These are phyloP conservation scores for Triticum urartu DNA, from an alignment of 176 grass and related monocot genomes.

Conservation along the genomic window DNA sequence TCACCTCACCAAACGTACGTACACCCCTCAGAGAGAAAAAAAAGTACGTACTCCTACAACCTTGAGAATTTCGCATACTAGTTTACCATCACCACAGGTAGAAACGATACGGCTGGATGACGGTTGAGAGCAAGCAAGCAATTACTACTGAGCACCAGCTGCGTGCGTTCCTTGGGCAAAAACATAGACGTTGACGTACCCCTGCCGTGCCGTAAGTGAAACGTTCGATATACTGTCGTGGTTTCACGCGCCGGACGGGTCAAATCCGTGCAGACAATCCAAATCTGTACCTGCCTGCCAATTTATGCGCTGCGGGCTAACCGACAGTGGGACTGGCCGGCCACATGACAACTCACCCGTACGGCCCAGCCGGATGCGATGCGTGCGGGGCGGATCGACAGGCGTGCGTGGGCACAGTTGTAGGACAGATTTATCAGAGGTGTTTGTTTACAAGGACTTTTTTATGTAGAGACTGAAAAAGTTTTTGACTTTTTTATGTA, in stretches of 20 bases:
- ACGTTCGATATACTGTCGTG: background rate
- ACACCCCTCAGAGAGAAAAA: too few species aligned
- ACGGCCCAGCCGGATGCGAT: background rate
- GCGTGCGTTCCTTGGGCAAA: too few species aligned
- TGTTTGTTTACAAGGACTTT: too few species aligned
- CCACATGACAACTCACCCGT: background rate
- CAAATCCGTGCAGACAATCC: constrained; percentile 23
- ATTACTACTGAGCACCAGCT: background rate
- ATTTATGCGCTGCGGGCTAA: constrained; percentile 18
- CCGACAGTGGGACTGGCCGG: background rate
- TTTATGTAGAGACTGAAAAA: too few species aligned
- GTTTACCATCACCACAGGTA: background rate
- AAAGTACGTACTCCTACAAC: background rate
- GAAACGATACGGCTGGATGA: background rate
- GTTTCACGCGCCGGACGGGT: background rate
- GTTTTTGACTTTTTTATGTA: too few species aligned
- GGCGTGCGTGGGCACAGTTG: background rate
- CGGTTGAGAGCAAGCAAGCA: too few species aligned
- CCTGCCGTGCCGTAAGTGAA: background rate
- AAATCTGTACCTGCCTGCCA: constrained; percentile 28
- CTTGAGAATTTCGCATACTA: background rate
- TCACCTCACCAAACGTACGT: background rate
- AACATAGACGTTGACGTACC: background rate
- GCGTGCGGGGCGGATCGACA: background rate
- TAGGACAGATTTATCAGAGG: too few species aligned